Base-by-base conservation (phyloP, 257 asterid genomes). In the Solanum gandarillasii region DNA sequence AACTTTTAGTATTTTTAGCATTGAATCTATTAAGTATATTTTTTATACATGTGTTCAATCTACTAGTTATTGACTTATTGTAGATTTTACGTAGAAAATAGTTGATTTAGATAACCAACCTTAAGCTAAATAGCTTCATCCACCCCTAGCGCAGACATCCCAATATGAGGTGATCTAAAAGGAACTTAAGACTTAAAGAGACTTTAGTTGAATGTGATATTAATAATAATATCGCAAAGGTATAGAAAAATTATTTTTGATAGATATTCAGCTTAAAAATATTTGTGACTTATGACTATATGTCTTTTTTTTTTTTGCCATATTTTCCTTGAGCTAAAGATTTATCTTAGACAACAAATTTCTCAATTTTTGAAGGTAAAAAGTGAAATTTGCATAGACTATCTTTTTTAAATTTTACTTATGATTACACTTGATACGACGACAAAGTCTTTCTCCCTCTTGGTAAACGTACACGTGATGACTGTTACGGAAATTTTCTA, bases 341-440 rank as follows among this genome's bases (percentile, higher is more conserved):
- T 65, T 12, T 65, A 65, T n/a, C 13, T 55, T 20, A 7, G 18
- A 5, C 6, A 23, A 23, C 0, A 55, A 9, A 62, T 0, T 9
- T 60, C 1, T 62, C 29, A 23, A 62, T 23, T 62, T 62, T 25
- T 0, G 0, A 25, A 67, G 18, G 9, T 25, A 27, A 7, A 4
- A 16, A 0, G 2, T 68, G 4, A 68, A 29, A 29, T 68, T 12
- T 68, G 2, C 1, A 0, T 68, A 5, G 0, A 68, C 0, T 29
- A 16, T 3, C 32, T 6, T 27, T 27, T 25, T 5, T 0, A 25
- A 0, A 67, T 5, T 67, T 13, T n/a, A 12, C 16, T 27, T 3
- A 7, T 29, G 5, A 68, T 12, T 68, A 68, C 11, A 29, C 4
- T 25, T 41, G n/a, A 16, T 14, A 14, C 3, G 29, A 43, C 25